Conservation (phyloP, 805 yeast genomes). For the Candida vaughaniae region DNA sequence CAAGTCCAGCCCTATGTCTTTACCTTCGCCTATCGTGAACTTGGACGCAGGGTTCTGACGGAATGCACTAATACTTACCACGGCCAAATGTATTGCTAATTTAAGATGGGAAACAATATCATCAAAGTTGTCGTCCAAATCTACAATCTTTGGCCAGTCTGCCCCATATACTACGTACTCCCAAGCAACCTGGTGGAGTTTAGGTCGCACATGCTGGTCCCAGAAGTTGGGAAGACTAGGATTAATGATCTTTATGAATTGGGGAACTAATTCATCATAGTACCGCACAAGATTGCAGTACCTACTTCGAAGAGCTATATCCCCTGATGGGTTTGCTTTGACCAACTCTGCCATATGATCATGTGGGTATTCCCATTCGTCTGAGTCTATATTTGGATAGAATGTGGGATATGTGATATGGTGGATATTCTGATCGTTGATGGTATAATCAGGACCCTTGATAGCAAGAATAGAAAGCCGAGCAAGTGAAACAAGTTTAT, state of each 20-base stretch:
- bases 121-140: background rate
- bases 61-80: constrained; percentile 22
- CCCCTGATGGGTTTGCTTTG: background rate
- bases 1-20: constrained; percentile 23
- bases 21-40: constrained; percentile 11
- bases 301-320: background rate
- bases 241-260: constrained; percentile 1
- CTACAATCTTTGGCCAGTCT: background rate
- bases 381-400: constrained; percentile 42
- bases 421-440: constrained; percentile 42
- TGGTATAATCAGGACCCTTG: constrained; percentile 36
- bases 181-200: constrained; percentile 26
- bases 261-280: background rate
- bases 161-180: constrained; percentile 22
- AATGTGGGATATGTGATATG: constrained; percentile 45
- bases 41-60: constrained; percentile 8
- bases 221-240: constrained; percentile 29
- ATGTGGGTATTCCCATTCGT: constrained; percentile 36
- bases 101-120: constrained; percentile 14
- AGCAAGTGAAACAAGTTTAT: constrained; percentile 33
- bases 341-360: constrained; percentile 1
- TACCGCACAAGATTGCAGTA: constrained; percentile 1
- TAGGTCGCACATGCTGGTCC: constrained; percentile 29
- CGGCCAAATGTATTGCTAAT: constrained; percentile 22
- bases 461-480: constrained; percentile 40